Percentiles rank a stretch among this genome's conserved stretches.
Conservation (phyloP, 768 basidiomycete genomes). For the Lentinula boryana region DNA sequence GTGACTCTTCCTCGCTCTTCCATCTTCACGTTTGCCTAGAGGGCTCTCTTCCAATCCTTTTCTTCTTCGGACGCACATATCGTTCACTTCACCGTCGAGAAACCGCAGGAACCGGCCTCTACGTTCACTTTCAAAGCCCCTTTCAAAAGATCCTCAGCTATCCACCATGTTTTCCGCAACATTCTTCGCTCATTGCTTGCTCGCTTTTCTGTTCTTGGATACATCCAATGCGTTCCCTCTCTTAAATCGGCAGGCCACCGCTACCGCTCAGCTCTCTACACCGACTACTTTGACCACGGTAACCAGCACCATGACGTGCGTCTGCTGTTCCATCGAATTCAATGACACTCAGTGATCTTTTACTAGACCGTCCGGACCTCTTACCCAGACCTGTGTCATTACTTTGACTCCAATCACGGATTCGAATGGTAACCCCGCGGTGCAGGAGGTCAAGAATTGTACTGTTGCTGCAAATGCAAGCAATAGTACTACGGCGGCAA, state of each 20-base stretch:
- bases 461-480: slow-evolving; percentile 27
- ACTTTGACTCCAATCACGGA: slow-evolving; percentile 51
- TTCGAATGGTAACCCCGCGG: slow-evolving; percentile 38
- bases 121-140: slow-evolving; percentile 22
- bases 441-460: slow-evolving; percentile 50
- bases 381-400: slow-evolving; percentile 55
- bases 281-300: slow-evolving; percentile 35
- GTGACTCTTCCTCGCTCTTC: slow-evolving; percentile 20
- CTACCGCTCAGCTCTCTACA: slow-evolving; percentile 12
- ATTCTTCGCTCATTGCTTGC: slow-evolving; percentile 33
- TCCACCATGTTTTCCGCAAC: slow-evolving; percentile 32
- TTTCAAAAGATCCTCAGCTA: slow-evolving; percentile 7
- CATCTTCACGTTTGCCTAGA: slow-evolving; percentile 25
- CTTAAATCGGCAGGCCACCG: slow-evolving; percentile 20
- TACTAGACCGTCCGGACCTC: slow-evolving; percentile 40
- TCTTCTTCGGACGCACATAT: slow-evolving; percentile 22
- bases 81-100: slow-evolving; percentile 30
- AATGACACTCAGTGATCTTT: slow-evolving; percentile 9
- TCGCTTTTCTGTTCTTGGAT: slow-evolving; percentile 25
- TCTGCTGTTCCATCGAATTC: not conserved
- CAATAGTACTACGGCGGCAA: slow-evolving; percentile 4
- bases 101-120: slow-evolving; percentile 49
- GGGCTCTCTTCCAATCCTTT: slow-evolving; percentile 43
- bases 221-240: slow-evolving; percentile 32
- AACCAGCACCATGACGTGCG: slow-evolving; percentile 43